phyloP scores from a whole-genome alignment of 202 grass and related monocot genomes.

The Alloteropsis angusta region DNA sequence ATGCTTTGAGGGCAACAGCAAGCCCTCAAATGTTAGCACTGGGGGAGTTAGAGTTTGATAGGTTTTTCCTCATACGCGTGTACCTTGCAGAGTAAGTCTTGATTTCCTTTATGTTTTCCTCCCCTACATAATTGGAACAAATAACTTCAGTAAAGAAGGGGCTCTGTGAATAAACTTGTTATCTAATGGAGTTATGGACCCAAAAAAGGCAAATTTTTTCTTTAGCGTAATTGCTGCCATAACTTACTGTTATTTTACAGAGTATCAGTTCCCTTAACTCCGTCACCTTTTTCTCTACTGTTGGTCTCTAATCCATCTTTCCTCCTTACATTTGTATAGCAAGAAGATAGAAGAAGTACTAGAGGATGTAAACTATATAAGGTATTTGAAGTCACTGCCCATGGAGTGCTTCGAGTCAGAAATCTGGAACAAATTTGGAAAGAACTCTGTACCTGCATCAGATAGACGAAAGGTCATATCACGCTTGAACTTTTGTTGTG shows the following conservation, averaged over 20 bases:
- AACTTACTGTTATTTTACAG: background rate
- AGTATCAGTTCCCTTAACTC: background rate
- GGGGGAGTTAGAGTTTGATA: constrained; percentile 54
- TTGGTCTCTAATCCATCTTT: background rate
- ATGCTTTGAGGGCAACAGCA: background rate
- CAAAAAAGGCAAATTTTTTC: background rate
- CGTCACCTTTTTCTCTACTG: background rate
- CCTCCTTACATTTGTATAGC: constrained; percentile 38
- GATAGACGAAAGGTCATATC: constrained; percentile 60
- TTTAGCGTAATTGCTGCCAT: background rate
- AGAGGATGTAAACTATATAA: constrained; percentile 33
- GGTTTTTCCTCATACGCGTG: constrained; percentile 46
- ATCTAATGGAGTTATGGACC: background rate
- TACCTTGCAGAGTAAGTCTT: constrained; percentile 52
- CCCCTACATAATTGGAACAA: background rate
- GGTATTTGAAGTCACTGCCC: constrained; percentile 18
- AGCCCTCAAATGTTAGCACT: constrained; percentile 42
- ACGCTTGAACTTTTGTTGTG: background rate
- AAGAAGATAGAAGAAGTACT: constrained; percentile 51
- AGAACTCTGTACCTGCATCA: background rate
- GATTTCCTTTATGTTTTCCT: constrained; percentile 1
- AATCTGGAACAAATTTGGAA: constrained; percentile 52
- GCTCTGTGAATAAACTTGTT: background rate
- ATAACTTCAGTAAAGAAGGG: background rate
- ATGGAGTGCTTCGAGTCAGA: constrained; percentile 48